Percentiles rank a stretch among this genome's conserved stretches.
These are phyloP conservation scores for Schizonepeta tenuifolia DNA, from an alignment of 257 asterid species.

Conservation along the genomic window DNA sequence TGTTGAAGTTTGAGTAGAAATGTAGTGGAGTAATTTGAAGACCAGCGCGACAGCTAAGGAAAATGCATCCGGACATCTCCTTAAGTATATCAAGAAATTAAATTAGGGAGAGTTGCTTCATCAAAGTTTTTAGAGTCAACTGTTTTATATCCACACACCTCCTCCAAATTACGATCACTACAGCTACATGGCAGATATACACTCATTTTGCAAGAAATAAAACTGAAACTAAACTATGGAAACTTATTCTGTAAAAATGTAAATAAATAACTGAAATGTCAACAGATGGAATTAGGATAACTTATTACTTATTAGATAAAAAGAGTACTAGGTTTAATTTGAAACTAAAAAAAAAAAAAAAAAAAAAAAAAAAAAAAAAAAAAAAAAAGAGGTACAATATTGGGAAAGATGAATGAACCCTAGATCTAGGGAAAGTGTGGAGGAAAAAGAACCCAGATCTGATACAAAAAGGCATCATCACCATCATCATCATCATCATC, in stretches of 20 bases:
- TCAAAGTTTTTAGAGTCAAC: neutral
- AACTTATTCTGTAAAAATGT: no score
- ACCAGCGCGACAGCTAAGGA: no score
- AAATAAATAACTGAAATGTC: no score
- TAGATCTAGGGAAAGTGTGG: neutral
- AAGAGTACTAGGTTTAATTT: neutral
- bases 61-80: neutral
- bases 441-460: constrained; percentile 23
- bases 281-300: no score
- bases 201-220: neutral
- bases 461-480: constrained; percentile 22
- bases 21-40: no score
- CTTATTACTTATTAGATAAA: no score
- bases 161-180: neutral
- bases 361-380: no score
- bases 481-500: neutral
- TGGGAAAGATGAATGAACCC: neutral
- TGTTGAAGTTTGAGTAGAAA: neutral
- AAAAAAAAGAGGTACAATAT: neutral
- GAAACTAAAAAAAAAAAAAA: no score
- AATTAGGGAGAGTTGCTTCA: neutral
- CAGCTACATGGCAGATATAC: neutral
- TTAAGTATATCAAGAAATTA: neutral
- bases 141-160: neutral
- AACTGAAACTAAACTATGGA: no score